phyloP scores from a whole-genome alignment of 163 green algal genomes.

The Scenedesmus sp. region DNA sequence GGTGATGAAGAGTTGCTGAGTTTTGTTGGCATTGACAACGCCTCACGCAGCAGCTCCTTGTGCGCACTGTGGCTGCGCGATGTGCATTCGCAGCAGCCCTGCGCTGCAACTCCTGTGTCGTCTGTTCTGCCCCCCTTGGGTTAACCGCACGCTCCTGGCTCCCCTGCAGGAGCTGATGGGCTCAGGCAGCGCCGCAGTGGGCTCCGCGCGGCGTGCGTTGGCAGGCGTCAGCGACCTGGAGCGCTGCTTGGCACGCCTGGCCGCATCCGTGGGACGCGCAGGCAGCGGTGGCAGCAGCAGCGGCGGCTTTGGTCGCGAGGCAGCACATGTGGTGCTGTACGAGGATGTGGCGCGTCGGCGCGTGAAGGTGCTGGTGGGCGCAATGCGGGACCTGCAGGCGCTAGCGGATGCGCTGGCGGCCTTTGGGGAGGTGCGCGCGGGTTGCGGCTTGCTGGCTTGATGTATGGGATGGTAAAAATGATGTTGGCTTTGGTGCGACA shows the following conservation, averaged over 20 bases:
- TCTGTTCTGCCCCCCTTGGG: not conserved
- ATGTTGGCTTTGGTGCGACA: too few relatives aligned
- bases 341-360: conserved; percentile 84
- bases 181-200: conserved; percentile 60
- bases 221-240: conserved; percentile 86
- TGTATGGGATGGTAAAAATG: too few relatives aligned
- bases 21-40: too few relatives aligned
- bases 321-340: conserved; percentile 93
- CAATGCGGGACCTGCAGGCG: conserved; percentile 58
- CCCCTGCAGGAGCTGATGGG: conserved; percentile 75
- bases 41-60: too few relatives aligned
- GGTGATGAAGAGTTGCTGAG: too few relatives aligned
- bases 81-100: not conserved
- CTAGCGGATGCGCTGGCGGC: conserved; percentile 53
- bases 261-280: conserved; percentile 28
- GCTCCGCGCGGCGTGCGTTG: conserved; percentile 59
- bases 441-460: not conserved
- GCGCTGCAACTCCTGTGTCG: not conserved
- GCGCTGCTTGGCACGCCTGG: conserved; percentile 85
- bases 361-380: conserved; percentile 59
- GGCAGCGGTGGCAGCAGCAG: not conserved
- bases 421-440: conserved; percentile 50
- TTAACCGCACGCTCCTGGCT: conserved; percentile 20
- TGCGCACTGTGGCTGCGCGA: not conserved
- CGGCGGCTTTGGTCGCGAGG: conserved; percentile 72